phyloP scores from a whole-genome alignment of 208 protist species.

The Borovskyia barvae region DNA sequence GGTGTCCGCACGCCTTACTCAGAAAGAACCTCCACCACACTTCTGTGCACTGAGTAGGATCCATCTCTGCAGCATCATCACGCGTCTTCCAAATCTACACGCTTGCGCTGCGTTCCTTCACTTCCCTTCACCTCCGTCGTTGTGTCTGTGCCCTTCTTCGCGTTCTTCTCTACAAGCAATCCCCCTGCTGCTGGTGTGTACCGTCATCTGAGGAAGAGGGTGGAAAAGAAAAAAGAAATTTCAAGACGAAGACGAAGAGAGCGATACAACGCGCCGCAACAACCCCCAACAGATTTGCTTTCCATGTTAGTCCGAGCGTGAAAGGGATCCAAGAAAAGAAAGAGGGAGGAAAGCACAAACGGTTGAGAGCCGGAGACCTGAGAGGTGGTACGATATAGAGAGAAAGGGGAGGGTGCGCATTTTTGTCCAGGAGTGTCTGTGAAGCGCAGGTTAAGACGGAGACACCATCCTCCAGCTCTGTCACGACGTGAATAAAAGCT shows the following conservation, averaged over 20 bases:
- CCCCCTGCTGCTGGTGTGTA: neutral
- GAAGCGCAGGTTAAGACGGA: too few relatives aligned
- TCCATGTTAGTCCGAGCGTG: too few relatives aligned
- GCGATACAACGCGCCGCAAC: neutral
- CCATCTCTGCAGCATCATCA: too few relatives aligned
- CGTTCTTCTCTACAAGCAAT: neutral
- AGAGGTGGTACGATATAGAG: neutral
- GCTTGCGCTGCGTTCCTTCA: neutral
- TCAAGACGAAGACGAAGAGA: neutral
- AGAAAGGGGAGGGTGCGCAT: neutral
- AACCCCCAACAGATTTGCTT: neutral
- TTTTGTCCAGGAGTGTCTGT: too few relatives aligned
- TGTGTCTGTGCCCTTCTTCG: conserved; percentile 8
- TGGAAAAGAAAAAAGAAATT: conserved; percentile 7
- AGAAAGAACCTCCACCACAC: neutral
- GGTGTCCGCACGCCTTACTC: neutral
- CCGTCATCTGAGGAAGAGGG: neutral
- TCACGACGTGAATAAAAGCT: neutral
- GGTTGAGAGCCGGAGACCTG: neutral
- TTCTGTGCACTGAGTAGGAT: too few relatives aligned
- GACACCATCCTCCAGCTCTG: too few relatives aligned
- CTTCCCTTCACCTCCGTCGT: too few relatives aligned
- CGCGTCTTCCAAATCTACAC: neutral
- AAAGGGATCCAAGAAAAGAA: neutral
- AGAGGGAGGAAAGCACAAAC: neutral